Conservation (phyloP, 2,329 filamentous ascomycete genomes). For the Ceratocystis albifundus region DNA sequence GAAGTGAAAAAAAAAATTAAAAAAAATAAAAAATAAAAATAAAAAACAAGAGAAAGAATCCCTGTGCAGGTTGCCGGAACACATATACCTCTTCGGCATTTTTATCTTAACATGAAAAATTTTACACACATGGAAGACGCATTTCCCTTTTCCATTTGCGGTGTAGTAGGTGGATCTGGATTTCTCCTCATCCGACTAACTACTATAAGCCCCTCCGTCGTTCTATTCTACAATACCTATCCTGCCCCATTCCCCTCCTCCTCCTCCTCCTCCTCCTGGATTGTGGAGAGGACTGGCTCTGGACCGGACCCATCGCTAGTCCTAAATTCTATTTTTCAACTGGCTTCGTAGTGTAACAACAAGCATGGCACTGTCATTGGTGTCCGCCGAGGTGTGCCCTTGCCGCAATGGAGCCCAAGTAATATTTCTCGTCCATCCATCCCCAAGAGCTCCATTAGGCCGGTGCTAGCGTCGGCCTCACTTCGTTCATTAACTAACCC, state of each 20-base stretch:
- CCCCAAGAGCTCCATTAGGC: not conserved
- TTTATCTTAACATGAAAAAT: too few relatives aligned
- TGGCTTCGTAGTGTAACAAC: not conserved
- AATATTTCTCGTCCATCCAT: not conserved
- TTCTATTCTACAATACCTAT: not conserved
- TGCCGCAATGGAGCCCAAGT: not conserved
- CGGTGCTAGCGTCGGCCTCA: constrained; percentile 11
- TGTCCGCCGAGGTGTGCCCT: not conserved
- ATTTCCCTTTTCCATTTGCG: too few relatives aligned
- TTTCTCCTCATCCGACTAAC: not conserved
- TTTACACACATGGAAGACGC: too few relatives aligned
- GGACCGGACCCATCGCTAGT: too few relatives aligned
- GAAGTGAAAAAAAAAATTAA: too few relatives aligned
- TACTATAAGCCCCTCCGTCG: not conserved
- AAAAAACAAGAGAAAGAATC: too few relatives aligned
- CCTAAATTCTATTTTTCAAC: not conserved
- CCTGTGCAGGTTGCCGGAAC: too few relatives aligned
- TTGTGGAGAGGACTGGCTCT: not conserved
- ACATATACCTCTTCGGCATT: too few relatives aligned
- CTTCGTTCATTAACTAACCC: not conserved
- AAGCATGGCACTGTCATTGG: not conserved
- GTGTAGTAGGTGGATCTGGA: too few relatives aligned
- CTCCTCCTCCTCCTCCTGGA: not conserved
- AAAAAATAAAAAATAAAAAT: too few relatives aligned
- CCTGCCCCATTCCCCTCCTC: not conserved